These are phyloP conservation scores for Pseudopithomyces maydicus DNA, from an alignment of 2,329 filamentous ascomycete genomes.

Conservation along the genomic window DNA sequence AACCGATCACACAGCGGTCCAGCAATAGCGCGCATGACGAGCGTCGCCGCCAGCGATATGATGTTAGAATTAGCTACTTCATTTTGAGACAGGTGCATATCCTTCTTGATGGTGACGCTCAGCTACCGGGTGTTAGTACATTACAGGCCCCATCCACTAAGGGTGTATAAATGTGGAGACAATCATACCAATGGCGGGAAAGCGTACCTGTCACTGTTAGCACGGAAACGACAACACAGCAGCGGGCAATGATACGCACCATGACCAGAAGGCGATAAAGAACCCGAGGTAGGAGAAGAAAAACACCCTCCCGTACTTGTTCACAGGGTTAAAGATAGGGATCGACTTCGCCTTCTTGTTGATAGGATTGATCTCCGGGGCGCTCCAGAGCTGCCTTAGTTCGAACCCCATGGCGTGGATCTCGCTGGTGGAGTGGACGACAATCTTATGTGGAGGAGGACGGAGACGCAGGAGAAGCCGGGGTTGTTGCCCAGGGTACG, in stretches of 20 bases:
- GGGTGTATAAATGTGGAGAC: slow-evolving; percentile 8
- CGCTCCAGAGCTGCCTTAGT: slow-evolving; percentile 44
- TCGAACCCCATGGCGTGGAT: slow-evolving; percentile 38
- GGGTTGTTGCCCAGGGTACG: background rate
- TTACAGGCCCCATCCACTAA: too few relatives aligned
- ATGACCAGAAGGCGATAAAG: slow-evolving; percentile 87
- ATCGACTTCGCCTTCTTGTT: slow-evolving; percentile 83
- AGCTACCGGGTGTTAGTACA: slow-evolving; percentile 53
- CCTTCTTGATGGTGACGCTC: slow-evolving; percentile 71
- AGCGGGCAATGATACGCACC: slow-evolving; percentile 47
- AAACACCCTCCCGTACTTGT: slow-evolving; percentile 84
- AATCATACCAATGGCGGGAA: slow-evolving; percentile 76
- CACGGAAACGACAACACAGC: slow-evolving; percentile 11
- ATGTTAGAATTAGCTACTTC: slow-evolving; percentile 92
- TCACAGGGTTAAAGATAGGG: slow-evolving; percentile 76
- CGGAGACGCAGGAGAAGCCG: slow-evolving; percentile 10
- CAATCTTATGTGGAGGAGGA: slow-evolving; percentile 10
- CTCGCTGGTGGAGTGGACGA: background rate
- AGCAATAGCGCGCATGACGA: slow-evolving; percentile 76
- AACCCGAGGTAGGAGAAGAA: slow-evolving; percentile 90
- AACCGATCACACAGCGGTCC: slow-evolving; percentile 86
- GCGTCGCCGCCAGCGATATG: slow-evolving; percentile 65
- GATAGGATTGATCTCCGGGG: slow-evolving; percentile 80
- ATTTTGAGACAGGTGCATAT: slow-evolving; percentile 71
- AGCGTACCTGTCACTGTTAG: slow-evolving; percentile 67